Evolutionary conservation across 2,329 filamentous ascomycete species (phyloP).

Genomic region (Botrytis tulipae): DNA sequence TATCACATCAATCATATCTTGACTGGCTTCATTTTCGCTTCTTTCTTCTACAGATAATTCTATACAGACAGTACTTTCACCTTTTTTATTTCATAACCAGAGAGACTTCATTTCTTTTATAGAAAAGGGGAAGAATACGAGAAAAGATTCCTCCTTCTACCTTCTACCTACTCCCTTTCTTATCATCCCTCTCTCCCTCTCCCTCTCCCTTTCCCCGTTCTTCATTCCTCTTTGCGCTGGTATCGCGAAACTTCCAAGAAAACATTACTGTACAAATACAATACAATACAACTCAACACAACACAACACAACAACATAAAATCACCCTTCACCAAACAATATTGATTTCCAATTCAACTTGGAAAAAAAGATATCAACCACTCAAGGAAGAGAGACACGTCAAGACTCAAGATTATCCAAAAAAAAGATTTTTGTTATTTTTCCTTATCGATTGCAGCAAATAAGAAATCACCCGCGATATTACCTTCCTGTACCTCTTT

Average conservation of each 20-base stretch:
- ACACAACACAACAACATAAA: not conserved
- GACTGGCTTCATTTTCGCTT: not conserved
- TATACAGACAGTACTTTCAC: not conserved
- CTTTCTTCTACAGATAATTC: not conserved
- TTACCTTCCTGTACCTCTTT: not conserved
- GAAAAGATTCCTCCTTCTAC: not conserved
- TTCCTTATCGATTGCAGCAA: slow-evolving; percentile 10
- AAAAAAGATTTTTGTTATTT: not conserved
- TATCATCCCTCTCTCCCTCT: not conserved
- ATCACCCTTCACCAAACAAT: not conserved
- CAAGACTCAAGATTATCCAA: not conserved
- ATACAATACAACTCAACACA: not conserved
- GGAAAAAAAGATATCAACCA: not conserved
- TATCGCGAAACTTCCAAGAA: slow-evolving; percentile 5
- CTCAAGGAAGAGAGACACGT: not conserved
- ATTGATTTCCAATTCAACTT: not conserved
- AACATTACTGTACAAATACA: not conserved
- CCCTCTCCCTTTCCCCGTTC: not conserved
- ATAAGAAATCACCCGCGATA: slow-evolving; percentile 8
- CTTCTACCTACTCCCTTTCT: not conserved
- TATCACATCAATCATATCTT: not conserved
- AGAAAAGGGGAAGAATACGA: not conserved
- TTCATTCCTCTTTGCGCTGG: slow-evolving; percentile 19
- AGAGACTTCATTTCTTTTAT: not conserved
- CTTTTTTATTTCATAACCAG: not conserved